These are phyloP conservation scores for Trichosporon sp. DNA, from an alignment of 1,284 basidiomycete genomes.

Conservation along the genomic window DNA sequence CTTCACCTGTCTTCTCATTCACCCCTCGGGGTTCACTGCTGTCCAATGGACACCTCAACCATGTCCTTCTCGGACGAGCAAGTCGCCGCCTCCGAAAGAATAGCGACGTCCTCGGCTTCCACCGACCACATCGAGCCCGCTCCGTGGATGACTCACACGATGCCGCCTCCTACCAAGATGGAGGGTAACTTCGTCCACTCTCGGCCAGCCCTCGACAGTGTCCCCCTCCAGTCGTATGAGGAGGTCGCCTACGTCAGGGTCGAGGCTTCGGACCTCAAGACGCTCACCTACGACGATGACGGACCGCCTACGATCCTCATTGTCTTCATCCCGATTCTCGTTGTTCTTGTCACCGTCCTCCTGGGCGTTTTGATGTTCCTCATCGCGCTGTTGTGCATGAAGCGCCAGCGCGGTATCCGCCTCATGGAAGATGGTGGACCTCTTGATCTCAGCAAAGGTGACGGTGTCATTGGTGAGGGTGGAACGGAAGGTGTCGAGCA, in stretches of 20 bases:
- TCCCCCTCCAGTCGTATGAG: neutral
- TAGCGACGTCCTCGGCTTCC: conserved; percentile 24
- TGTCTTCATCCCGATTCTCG: conserved; percentile 72
- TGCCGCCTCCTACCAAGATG: conserved; percentile 37
- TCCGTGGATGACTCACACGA: conserved; percentile 42
- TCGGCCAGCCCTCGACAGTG: conserved; percentile 7
- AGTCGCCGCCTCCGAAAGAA: conserved; percentile 15
- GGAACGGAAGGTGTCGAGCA: conserved; percentile 87
- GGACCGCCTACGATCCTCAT: conserved; percentile 45
- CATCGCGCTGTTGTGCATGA: conserved; percentile 79
- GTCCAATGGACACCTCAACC: conserved; percentile 45
- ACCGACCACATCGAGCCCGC: conserved; percentile 28
- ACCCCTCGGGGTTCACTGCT: conserved; percentile 15
- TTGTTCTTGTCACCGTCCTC: conserved; percentile 88
- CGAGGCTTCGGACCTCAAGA: neutral
- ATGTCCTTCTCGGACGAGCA: conserved; percentile 37
- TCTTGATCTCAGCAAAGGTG: conserved; percentile 86
- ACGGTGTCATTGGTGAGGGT: conserved; percentile 84
- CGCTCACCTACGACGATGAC: conserved; percentile 29
- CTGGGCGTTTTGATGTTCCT: conserved; percentile 89
- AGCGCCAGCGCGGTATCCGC: conserved; percentile 75
- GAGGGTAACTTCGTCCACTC: neutral
- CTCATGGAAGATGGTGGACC: conserved; percentile 88
- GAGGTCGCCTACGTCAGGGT: neutral
- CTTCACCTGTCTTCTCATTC: neutral